These are phyloP conservation scores for Sutorius australiensis DNA, from an alignment of 768 basidiomycete species.

Conservation along the genomic window DNA sequence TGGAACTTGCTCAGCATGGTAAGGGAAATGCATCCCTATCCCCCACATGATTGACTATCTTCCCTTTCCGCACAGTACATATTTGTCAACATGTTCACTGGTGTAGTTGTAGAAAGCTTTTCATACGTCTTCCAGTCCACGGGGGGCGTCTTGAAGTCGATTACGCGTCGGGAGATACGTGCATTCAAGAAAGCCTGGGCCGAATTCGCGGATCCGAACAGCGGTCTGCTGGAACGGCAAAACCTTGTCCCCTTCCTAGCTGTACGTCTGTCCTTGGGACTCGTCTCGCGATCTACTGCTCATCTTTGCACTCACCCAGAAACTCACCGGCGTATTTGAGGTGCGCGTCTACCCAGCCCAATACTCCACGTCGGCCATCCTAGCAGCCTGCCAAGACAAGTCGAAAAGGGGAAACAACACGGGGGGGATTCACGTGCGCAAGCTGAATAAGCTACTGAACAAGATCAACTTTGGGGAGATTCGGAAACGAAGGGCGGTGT, in stretches of 20 bases:
- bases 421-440: constrained; percentile 58
- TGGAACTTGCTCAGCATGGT: constrained; percentile 98
- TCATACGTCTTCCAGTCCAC: constrained; percentile 91
- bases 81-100: constrained; percentile 94
- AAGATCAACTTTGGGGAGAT: constrained; percentile 64
- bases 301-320: constrained; percentile 40
- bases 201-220: constrained; percentile 72
- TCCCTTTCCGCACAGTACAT: constrained; percentile 61
- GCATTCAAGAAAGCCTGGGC: constrained; percentile 95
- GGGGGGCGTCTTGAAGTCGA: constrained; percentile 65
- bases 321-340: constrained; percentile 83
- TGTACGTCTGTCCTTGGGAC: constrained; percentile 43
- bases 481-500: constrained; percentile 63
- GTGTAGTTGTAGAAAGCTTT: constrained; percentile 95
- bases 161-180: constrained; percentile 90
- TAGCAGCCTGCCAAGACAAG: constrained; percentile 45
- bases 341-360: constrained; percentile 79
- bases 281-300: neutral
- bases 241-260: constrained; percentile 77
- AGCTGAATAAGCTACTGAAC: constrained; percentile 54
- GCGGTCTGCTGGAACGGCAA: constrained; percentile 69
- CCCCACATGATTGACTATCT: neutral
- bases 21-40: constrained; percentile 4
- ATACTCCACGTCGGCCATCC: constrained; percentile 57
- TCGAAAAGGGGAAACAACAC: constrained; percentile 34